Conservation (phyloP, 768 basidiomycete species). For the Ramaria rubella region DNA sequence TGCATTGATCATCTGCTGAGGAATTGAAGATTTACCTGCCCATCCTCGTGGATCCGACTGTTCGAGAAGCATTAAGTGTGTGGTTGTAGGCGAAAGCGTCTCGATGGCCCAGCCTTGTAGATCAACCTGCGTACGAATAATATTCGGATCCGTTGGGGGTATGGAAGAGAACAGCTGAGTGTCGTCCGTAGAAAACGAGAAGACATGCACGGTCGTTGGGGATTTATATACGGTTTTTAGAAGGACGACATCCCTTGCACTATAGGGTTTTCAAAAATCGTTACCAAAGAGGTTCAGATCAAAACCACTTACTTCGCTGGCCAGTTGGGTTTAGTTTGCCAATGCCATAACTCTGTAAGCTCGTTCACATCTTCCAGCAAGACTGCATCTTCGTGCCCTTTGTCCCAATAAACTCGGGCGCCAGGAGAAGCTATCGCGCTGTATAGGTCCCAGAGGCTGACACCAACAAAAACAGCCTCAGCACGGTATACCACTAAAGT, state of each 20-base stretch:
- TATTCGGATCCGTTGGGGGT: constrained; percentile 59
- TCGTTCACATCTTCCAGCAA: constrained; percentile 87
- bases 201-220: constrained; percentile 88
- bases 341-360: constrained; percentile 89
- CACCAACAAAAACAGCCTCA: constrained; percentile 94
- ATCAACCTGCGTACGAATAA: constrained; percentile 93
- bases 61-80: constrained; percentile 86
- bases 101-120: constrained; percentile 99
- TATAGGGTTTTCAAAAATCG: constrained; percentile 24
- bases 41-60: constrained; percentile 97
- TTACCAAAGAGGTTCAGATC: not conserved
- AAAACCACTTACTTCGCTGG: constrained; percentile 71
- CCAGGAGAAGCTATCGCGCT: constrained; percentile 84
- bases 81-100: constrained; percentile 89
- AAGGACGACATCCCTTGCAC: constrained; percentile 84
- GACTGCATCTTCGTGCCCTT: constrained; percentile 77
- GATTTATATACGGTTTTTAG: constrained; percentile 97
- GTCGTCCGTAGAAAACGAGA: constrained; percentile 91
- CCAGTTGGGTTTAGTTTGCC: constrained; percentile 88
- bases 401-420: constrained; percentile 80
- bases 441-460: constrained; percentile 92
- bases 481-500: constrained; percentile 94
- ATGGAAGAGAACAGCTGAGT: constrained; percentile 74
- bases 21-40: constrained; percentile 91
- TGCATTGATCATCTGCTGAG: constrained; percentile 85